These are phyloP conservation scores for Lactarius hengduanensis DNA, from an alignment of 768 basidiomycete genomes.

Conservation along the genomic window DNA sequence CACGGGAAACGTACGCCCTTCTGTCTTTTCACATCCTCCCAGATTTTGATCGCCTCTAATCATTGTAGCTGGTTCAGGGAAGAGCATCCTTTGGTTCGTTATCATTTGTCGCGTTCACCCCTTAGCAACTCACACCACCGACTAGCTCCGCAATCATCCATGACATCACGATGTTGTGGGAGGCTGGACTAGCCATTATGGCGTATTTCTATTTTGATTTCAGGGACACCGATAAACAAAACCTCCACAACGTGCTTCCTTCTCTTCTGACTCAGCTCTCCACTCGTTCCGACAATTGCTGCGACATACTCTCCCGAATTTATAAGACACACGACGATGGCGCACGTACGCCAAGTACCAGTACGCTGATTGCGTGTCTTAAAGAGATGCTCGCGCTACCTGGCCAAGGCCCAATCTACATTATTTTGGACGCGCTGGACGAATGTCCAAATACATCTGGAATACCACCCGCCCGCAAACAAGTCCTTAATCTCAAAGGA, in stretches of 20 bases:
- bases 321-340: neutral
- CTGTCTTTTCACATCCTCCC: no score
- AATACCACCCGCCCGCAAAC: neutral
- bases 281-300: neutral
- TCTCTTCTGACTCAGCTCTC: neutral
- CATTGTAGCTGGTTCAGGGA: neutral
- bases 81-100: conserved; percentile 4
- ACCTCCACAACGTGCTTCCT: neutral
- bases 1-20: no score
- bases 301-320: neutral
- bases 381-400: neutral
- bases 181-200: neutral
- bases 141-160: conserved; percentile 3
- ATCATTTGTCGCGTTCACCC: neutral
- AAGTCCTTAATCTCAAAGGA: neutral
- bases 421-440: neutral
- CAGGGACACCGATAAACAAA: neutral
- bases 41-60: no score
- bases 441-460: conserved; percentile 5
- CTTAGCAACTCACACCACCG: neutral
- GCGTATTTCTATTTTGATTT: neutral
- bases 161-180: neutral
- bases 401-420: neutral
- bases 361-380: neutral
- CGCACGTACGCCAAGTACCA: neutral